phyloP scores from a whole-genome alignment of 1,284 basidiomycete genomes.

The Amylostereum chailletii region DNA sequence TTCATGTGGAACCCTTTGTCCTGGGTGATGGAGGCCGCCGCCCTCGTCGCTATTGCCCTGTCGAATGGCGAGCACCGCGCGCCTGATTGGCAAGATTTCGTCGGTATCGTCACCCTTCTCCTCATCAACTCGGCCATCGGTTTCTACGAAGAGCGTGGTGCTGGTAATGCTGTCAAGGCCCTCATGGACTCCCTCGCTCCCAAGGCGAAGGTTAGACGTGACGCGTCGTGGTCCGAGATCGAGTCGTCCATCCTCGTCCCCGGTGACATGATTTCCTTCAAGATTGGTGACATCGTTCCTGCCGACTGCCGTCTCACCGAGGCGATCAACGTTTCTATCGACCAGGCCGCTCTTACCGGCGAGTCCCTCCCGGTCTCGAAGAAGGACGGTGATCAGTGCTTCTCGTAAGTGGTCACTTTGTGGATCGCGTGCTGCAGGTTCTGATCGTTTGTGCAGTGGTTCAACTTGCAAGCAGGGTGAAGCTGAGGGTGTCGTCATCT shows the following conservation, averaged over 20 bases:
- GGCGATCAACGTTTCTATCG: slow-evolving; percentile 92
- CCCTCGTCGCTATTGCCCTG: slow-evolving; percentile 91
- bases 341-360: slow-evolving; percentile 94
- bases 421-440: slow-evolving; percentile 6
- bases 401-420: slow-evolving; percentile 59
- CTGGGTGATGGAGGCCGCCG: slow-evolving; percentile 99
- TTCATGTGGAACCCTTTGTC: slow-evolving; percentile 99
- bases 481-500: slow-evolving; percentile 94
- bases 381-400: slow-evolving; percentile 91
- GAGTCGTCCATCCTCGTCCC: slow-evolving; percentile 86
- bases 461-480: slow-evolving; percentile 98
- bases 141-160: slow-evolving; percentile 96
- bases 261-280: slow-evolving; percentile 93
- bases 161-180: slow-evolving; percentile 97
- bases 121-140: slow-evolving; percentile 95
- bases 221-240: slow-evolving; percentile 79
- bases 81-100: slow-evolving; percentile 96
- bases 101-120: slow-evolving; percentile 89
- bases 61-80: slow-evolving; percentile 85
- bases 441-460: slow-evolving; percentile 40
- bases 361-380: slow-evolving; percentile 90
- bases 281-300: slow-evolving; percentile 95
- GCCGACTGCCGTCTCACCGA: slow-evolving; percentile 94
- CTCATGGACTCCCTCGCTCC: slow-evolving; percentile 99
- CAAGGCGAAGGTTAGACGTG: slow-evolving; percentile 89